Conservation (phyloP, 1,284 basidiomycete species). For the Pulchroboletus neoregius region DNA sequence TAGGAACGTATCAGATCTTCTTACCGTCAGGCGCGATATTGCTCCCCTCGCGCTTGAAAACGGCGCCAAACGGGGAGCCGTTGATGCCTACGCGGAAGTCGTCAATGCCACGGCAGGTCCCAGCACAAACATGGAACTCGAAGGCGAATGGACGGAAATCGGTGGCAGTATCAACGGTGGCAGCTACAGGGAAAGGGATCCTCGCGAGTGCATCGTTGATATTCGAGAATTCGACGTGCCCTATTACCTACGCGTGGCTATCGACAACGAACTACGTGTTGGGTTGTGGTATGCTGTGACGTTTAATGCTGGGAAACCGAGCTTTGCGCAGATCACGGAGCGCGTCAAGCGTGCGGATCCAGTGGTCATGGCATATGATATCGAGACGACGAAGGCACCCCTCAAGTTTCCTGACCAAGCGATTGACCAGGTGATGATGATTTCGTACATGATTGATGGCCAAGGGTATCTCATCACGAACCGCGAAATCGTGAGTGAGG, state of each 20-base stretch:
- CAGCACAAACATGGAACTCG: slow-evolving; percentile 60
- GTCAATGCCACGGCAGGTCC: slow-evolving; percentile 69
- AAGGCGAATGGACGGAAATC: slow-evolving; percentile 58
- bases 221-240: slow-evolving; percentile 96
- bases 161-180: slow-evolving; percentile 41
- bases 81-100: slow-evolving; percentile 99
- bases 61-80: slow-evolving; percentile 89
- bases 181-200: slow-evolving; percentile 64
- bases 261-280: slow-evolving; percentile 97
- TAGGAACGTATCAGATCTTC: slow-evolving; percentile 89
- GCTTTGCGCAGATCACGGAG: slow-evolving; percentile 71
- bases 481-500: slow-evolving; percentile 94
- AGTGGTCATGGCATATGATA: slow-evolving; percentile 99
- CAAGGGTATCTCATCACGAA: slow-evolving; percentile 98
- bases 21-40: slow-evolving; percentile 84
- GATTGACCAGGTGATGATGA: slow-evolving; percentile 99
- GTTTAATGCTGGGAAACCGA: slow-evolving; percentile 79
- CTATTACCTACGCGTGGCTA: slow-evolving; percentile 97
- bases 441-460: slow-evolving; percentile 97
- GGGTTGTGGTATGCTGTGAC: slow-evolving; percentile 95
- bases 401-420: slow-evolving; percentile 98
- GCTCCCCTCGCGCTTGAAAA: slow-evolving; percentile 89
- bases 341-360: slow-evolving; percentile 98
- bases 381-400: slow-evolving; percentile 97
- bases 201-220: slow-evolving; percentile 89